Percentiles rank a stretch among this genome's conserved stretches.
phyloP scores from a whole-genome alignment of 2,329 filamentous ascomycete species.

The Pseudogymnoascus sp. region DNA sequence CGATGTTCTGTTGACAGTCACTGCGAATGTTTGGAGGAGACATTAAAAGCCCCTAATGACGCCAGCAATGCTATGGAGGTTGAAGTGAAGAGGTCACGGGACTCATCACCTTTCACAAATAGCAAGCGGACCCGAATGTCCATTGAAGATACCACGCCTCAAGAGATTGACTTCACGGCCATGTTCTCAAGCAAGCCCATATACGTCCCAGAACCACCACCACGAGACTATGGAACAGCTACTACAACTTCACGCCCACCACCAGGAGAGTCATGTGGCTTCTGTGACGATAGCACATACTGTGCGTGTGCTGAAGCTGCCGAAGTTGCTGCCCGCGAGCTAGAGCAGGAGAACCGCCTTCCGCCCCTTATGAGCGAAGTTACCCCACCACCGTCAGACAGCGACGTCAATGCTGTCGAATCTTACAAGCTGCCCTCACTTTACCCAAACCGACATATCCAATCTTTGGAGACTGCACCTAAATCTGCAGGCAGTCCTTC shows the following conservation, averaged over 20 bases:
- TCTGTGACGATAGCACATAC: constrained; percentile 74
- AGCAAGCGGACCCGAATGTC: constrained; percentile 49
- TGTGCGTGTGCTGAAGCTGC: constrained; percentile 69
- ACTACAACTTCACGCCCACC: constrained; percentile 30
- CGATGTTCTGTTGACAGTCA: constrained; percentile 56
- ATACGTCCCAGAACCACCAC: constrained; percentile 16
- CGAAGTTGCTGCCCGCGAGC: constrained; percentile 29
- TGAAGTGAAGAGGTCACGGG: constrained; percentile 24
- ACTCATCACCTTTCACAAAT: constrained; percentile 23
- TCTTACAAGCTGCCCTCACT: constrained; percentile 52
- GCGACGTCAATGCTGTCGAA: constrained; percentile 40
- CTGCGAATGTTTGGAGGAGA: constrained; percentile 54
- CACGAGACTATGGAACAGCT: constrained; percentile 18
- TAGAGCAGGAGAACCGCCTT: constrained; percentile 27
- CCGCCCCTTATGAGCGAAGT: constrained; percentile 38
- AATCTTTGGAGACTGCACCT: constrained; percentile 17
- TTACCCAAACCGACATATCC: constrained; percentile 25
- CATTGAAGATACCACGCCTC: constrained; percentile 35
- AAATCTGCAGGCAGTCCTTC: constrained; percentile 31
- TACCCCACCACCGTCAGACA: constrained; percentile 38
- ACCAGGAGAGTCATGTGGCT: constrained; percentile 66
- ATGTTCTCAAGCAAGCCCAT: constrained; percentile 46
- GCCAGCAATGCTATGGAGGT: constrained; percentile 9
- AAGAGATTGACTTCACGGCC: constrained; percentile 69
- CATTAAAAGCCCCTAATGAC: constrained; percentile 25